These are phyloP conservation scores for Allium sativum DNA, from an alignment of 106 monocot genomes.

Conservation along the genomic window DNA sequence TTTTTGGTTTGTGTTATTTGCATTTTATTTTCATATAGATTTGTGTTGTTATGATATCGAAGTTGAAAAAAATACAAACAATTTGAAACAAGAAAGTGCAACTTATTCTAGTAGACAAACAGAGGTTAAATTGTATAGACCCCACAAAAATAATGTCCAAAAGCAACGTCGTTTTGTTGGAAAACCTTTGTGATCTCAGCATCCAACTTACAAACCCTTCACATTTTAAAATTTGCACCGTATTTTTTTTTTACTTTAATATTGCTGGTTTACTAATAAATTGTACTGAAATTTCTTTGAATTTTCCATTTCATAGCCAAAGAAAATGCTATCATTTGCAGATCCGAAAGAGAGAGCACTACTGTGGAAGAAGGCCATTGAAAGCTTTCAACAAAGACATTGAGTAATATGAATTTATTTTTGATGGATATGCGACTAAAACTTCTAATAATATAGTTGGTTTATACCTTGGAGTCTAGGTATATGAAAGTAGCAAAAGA, in stretches of 20 bases:
- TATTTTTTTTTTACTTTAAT: constrained; percentile 17
- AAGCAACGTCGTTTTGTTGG: constrained; percentile 63
- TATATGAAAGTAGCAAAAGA: too few relatives aligned
- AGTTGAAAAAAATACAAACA: constrained; percentile 76
- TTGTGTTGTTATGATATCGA: constrained; percentile 90
- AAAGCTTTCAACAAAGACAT: constrained; percentile 43
- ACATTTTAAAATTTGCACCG: constrained; percentile 90
- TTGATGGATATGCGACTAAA: background rate
- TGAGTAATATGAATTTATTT: constrained; percentile 6
- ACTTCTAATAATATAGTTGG: background rate
- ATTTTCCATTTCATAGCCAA: constrained; percentile 35
- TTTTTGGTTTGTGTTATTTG: too few relatives aligned
- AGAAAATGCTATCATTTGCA: constrained; percentile 80
- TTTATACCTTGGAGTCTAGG: too few relatives aligned
- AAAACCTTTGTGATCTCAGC: constrained; percentile 42
- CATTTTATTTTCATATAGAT: too few relatives aligned
- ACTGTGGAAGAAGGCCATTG: constrained; percentile 90
- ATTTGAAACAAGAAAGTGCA: constrained; percentile 87
- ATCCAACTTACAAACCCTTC: constrained; percentile 62
- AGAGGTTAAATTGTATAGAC: constrained; percentile 66
- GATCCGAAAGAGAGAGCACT: constrained; percentile 79
- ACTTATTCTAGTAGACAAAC: constrained; percentile 84
- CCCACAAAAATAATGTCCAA: constrained; percentile 59
- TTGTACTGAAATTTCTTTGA: background rate
- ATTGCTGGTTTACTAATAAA: too few relatives aligned